phyloP scores from a whole-genome alignment of 495 filamentous ascomycete genomes.

The Annulohypoxylon nitens region DNA sequence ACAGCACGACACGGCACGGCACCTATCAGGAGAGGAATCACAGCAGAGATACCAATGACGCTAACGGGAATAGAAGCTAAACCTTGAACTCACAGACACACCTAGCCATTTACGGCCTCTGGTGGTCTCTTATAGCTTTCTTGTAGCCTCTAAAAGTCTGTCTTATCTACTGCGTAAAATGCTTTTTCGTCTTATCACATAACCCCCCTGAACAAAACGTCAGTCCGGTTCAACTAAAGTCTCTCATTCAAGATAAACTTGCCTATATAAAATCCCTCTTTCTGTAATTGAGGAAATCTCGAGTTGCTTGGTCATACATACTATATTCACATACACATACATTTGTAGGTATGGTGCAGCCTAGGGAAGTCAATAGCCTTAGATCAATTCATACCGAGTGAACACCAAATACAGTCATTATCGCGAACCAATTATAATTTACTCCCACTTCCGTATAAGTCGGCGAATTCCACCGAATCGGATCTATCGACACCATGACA shows the following conservation, averaged over 20 bases:
- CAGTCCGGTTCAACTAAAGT: conserved; percentile 1
- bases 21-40: conserved; percentile 9
- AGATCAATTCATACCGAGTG: conserved; percentile 13
- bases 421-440: background rate
- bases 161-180: conserved; percentile 5
- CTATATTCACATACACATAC: background rate
- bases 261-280: conserved; percentile 9
- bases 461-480: conserved; percentile 45
- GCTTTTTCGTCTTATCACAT: conserved; percentile 6
- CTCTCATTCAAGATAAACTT: background rate
- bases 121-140: background rate
- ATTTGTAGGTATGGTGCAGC: conserved; percentile 12
- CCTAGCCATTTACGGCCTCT: background rate
- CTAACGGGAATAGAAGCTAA: conserved; percentile 11
- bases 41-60: conserved; percentile 6
- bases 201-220: conserved; percentile 1
- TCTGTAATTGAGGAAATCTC: background rate
- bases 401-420: background rate
- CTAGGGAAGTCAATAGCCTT: conserved; percentile 13
- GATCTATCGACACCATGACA: conserved; percentile 60
- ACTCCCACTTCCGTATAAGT: conserved; percentile 26
- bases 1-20: background rate
- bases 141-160: conserved; percentile 1
- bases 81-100: conserved; percentile 3
- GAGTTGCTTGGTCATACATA: background rate